Conservation (phyloP, 768 basidiomycete genomes). For the Leccinum pellstonianum region DNA sequence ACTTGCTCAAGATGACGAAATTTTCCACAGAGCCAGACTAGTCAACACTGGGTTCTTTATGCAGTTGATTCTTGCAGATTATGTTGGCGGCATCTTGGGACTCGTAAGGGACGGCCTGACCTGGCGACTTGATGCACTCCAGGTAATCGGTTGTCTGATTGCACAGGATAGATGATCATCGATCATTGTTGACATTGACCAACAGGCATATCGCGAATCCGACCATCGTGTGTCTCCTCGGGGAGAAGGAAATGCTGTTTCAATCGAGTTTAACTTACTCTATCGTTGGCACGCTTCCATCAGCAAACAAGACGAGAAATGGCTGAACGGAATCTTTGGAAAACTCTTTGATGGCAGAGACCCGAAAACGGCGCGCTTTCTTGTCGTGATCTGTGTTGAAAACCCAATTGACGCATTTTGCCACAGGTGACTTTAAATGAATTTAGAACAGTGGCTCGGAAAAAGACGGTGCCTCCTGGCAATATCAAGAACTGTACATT, state of each 20-base stretch:
- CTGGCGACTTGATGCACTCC: slow-evolving; percentile 71
- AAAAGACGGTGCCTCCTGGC: slow-evolving; percentile 6
- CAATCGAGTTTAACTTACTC: slow-evolving; percentile 68
- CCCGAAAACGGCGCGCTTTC: slow-evolving; percentile 36
- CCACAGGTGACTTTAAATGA: slow-evolving; percentile 22
- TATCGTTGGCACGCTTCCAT: slow-evolving; percentile 67
- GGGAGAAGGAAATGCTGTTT: slow-evolving; percentile 74
- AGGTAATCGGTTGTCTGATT: slow-evolving; percentile 35
- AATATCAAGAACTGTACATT: slow-evolving; percentile 54
- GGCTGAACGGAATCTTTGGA: slow-evolving; percentile 50
- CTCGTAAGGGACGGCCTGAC: slow-evolving; percentile 56
- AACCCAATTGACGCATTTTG: neutral
- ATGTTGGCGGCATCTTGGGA: slow-evolving; percentile 75
- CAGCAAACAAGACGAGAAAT: slow-evolving; percentile 49
- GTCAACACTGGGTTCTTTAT: slow-evolving; percentile 74
- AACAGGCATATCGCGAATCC: slow-evolving; percentile 48
- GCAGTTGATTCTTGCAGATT: slow-evolving; percentile 68
- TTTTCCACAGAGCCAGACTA: slow-evolving; percentile 69
- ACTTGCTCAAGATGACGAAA: slow-evolving; percentile 66
- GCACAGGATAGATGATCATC: neutral
- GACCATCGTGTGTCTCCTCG: slow-evolving; percentile 55
- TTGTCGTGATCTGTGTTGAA: neutral
- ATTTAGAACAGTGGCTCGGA: slow-evolving; percentile 16
- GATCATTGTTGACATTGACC: neutral
- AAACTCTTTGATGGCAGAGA: slow-evolving; percentile 42